Conservation (phyloP, 495 filamentous ascomycete species). For the Tuber indicum region DNA sequence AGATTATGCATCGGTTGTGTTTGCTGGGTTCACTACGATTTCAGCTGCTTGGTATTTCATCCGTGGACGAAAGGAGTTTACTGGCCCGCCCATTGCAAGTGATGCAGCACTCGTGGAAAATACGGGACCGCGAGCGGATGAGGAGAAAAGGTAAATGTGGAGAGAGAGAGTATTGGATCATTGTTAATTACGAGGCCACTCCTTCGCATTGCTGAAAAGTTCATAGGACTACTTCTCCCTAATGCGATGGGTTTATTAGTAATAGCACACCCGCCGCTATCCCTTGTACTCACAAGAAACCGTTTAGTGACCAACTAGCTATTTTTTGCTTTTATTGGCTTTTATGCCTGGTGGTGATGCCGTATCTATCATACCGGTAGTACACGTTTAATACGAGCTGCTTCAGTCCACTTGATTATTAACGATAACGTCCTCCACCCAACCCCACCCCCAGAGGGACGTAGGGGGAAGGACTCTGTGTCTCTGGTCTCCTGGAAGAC, state of each 20-base stretch:
- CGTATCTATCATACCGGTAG: neutral
- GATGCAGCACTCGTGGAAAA: constrained; percentile 39
- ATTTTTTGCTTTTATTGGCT: neutral
- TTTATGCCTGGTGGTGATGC: neutral
- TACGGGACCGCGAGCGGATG: neutral
- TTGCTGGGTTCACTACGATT: constrained; percentile 55
- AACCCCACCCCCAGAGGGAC: neutral
- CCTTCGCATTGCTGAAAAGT: neutral
- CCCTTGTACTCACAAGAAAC: neutral
- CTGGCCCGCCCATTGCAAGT: constrained; percentile 55
- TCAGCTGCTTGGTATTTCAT: constrained; percentile 58
- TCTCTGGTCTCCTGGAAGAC: neutral
- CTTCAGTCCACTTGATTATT: neutral
- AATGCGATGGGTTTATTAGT: neutral
- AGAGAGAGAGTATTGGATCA: neutral
- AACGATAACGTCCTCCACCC: neutral
- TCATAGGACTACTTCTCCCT: neutral
- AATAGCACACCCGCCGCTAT: neutral
- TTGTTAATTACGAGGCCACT: neutral
- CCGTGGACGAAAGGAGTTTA: constrained; percentile 64
- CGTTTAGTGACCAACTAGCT: neutral
- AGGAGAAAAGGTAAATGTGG: neutral
- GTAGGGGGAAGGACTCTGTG: neutral
- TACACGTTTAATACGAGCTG: neutral
- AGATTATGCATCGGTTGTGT: constrained; percentile 60